phyloP scores from a whole-genome alignment of 768 basidiomycete species.

The Termitomyces sp. region DNA sequence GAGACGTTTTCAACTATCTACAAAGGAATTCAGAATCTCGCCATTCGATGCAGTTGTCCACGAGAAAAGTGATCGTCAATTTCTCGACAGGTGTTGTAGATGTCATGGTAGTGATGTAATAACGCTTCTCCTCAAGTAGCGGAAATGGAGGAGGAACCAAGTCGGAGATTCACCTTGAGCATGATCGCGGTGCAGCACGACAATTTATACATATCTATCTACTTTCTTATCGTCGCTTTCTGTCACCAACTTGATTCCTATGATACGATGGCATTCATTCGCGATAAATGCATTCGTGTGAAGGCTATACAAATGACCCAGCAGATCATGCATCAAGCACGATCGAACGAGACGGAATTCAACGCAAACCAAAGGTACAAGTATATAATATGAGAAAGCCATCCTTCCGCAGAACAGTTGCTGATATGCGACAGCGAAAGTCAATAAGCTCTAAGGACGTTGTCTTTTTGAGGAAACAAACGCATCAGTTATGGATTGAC shows the following conservation, averaged over 20 bases:
- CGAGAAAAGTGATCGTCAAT: constrained; percentile 55
- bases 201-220: no score
- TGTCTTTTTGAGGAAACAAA: constrained; percentile 6
- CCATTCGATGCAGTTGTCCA: constrained; percentile 83
- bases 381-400: background rate
- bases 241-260: background rate
- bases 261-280: background rate
- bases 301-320: background rate
- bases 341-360: background rate
- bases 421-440: constrained; percentile 7
- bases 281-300: background rate
- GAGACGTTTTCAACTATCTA: background rate
- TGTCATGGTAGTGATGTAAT: constrained; percentile 3
- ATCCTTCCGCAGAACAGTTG: constrained; percentile 5
- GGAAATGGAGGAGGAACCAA: no score
- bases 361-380: background rate
- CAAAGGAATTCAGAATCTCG: constrained; percentile 22
- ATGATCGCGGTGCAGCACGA: no score
- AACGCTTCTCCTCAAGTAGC: no score
- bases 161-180: no score
- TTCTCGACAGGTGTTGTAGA: constrained; percentile 26
- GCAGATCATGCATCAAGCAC: background rate
- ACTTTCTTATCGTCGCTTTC: background rate
- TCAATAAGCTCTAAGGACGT: constrained; percentile 11
- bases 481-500: background rate